Evolutionary conservation across 495 filamentous ascomycete species (phyloP).

Genomic region (Aspergillus sclerotiicarbonarius): DNA sequence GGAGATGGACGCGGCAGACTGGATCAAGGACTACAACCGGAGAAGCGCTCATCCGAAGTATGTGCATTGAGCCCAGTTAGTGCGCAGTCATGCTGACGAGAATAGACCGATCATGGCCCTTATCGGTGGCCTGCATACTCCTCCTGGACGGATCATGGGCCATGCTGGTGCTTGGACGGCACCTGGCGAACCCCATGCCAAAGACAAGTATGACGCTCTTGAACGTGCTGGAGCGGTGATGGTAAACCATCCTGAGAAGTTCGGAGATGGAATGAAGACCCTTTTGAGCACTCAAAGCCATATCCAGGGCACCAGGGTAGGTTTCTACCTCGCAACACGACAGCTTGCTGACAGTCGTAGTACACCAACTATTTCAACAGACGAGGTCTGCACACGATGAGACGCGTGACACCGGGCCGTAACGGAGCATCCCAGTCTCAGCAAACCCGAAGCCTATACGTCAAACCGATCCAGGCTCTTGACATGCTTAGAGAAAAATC

Average conservation of each 20-base stretch:
- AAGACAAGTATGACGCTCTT: conserved; percentile 66
- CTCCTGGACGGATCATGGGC: conserved; percentile 74
- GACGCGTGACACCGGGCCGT: conserved; percentile 23
- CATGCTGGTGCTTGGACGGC: conserved; percentile 80
- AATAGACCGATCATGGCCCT: conserved; percentile 76
- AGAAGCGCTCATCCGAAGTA: conserved; percentile 65
- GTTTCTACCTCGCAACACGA: conserved; percentile 11
- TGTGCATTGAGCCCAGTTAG: conserved; percentile 21
- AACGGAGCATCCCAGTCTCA: conserved; percentile 3
- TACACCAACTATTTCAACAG: conserved; percentile 19
- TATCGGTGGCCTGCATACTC: conserved; percentile 67
- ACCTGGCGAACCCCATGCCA: conserved; percentile 62
- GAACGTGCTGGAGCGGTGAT: conserved; percentile 69
- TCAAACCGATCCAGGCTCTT: conserved; percentile 57
- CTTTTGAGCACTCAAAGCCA: conserved; percentile 40
- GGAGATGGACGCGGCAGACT: conserved; percentile 79
- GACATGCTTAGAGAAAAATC: conserved; percentile 56
- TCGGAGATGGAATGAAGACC: conserved; percentile 68
- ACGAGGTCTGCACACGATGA: conserved; percentile 53
- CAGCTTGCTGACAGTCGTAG: conserved; percentile 23
- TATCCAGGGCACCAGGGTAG: conserved; percentile 27
- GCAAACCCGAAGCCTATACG: conserved; percentile 57
- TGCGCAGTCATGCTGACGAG: conserved; percentile 1
- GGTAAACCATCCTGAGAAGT: conserved; percentile 78
- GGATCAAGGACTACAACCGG: conserved; percentile 67